A percentile compares a stretch with the other conserved stretches of the same genome.
These are phyloP conservation scores for Saccharomycopsis hybrid DNA, from an alignment of 1,139 yeast genomes.

Conservation along the genomic window DNA sequence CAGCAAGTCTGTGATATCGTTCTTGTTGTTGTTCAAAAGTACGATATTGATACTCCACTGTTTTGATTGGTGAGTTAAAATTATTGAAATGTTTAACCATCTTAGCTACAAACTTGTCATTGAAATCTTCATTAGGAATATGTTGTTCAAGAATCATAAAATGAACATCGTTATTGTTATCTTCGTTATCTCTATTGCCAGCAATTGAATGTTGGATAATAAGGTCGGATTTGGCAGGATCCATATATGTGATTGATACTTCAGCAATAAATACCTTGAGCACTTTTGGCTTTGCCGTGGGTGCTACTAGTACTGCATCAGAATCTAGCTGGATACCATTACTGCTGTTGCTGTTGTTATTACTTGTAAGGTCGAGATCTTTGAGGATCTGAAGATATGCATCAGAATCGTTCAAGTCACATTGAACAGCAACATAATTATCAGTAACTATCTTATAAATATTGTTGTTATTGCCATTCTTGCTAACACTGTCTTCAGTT, in stretches of 20 bases:
- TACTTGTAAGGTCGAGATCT: conserved; percentile 1
- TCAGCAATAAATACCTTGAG: conserved; percentile 68
- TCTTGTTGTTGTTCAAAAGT: conserved; percentile 40
- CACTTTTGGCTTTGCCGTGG: conserved; percentile 25
- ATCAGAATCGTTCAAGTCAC: conserved; percentile 53
- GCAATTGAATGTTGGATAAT: conserved; percentile 45
- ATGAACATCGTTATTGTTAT: too few species aligned
- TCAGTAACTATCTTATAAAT: conserved; percentile 33
- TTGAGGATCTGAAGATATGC: conserved; percentile 2
- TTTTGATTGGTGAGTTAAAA: conserved; percentile 62
- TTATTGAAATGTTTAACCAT: conserved; percentile 70
- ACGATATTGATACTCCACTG: conserved; percentile 52
- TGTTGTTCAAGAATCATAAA: conserved; percentile 68
- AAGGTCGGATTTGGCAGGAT: conserved; percentile 58
- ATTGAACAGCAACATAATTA: conserved; percentile 58
- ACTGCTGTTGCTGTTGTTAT: conserved; percentile 22
- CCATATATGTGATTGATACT: conserved; percentile 79
- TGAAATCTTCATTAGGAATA: conserved; percentile 48
- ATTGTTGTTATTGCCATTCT: too few species aligned
- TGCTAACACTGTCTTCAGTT: conserved; percentile 9
- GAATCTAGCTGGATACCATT: too few species aligned
- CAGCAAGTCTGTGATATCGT: conserved; percentile 63
- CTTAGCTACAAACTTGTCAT: conserved; percentile 65
- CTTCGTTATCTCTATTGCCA: too few species aligned
- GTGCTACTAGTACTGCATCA: too few species aligned